Base-by-base conservation (phyloP, 2,329 filamentous ascomycete genomes). In the Rhynchosporium secalis region DNA sequence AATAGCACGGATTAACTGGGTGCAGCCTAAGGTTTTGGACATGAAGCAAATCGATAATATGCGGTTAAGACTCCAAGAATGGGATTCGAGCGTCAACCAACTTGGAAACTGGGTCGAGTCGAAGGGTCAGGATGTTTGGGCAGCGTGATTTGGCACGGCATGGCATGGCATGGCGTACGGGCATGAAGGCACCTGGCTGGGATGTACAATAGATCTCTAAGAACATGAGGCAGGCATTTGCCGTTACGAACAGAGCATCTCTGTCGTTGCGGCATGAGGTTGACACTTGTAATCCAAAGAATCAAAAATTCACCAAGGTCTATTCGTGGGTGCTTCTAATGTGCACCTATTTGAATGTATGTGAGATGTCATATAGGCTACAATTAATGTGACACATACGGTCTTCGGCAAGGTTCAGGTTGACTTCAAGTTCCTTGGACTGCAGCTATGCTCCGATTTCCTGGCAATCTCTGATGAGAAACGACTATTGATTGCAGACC, bases 11-110 rank as follows among this genome's bases (percentile, higher is more conserved):
- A 97, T 99, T 78, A 94, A 94, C 72, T 99, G 95, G 95, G 95
- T 99, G 63, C 95, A 99, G 80, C 95, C 95, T 28, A 98, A 98
- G 84, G 93, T 99, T 38, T 79, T 99, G 69, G 95, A 98, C 76
- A 92, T 93, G 86, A 87, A 86, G 77, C 95, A 98, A 81, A 96
- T 99, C 71, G 91, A 90, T 72, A 91, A 88, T 72, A 97, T 99
- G 94, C 86, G 91, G 72, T 83, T 86, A 73, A 83, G 95, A 71
- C 78, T 99, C 73, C 88, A 89, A 75, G 94, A 99, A 72, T 99
- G 95, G 95, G 93, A 97, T 75, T 87, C 89, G 56, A 96, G 92
- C 74, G 94, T 99, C 67, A 97, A 98, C 76, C 89, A 95, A 77
- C 82, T 99, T 62, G 94, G 94, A 66, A 95, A 96, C 79, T 98